phyloP scores from a whole-genome alignment of 1,284 basidiomycete species.

The Trametes hirsuta region DNA sequence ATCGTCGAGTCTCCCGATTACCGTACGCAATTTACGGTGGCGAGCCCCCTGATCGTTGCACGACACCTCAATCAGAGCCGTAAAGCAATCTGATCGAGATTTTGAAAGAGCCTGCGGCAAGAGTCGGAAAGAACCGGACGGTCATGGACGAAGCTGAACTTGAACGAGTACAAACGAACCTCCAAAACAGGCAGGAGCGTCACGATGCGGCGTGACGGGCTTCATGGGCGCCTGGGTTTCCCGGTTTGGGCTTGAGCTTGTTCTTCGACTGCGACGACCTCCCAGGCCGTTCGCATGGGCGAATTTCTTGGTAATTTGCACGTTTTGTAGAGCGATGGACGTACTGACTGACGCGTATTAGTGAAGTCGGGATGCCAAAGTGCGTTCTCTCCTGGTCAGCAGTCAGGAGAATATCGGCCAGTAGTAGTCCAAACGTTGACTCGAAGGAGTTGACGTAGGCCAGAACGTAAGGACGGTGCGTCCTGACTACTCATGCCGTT shows the following conservation, averaged over 20 bases:
- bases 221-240: not conserved
- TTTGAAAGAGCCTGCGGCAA: not conserved
- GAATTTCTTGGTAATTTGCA: no score
- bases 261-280: not conserved
- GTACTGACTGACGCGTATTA: no score
- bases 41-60: not conserved
- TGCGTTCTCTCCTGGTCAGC: no score
- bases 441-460: no score
- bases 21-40: not conserved
- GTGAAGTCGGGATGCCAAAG: no score
- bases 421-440: no score
- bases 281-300: no score
- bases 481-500: no score
- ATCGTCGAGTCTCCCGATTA: not conserved
- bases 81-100: not conserved
- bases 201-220: constrained; percentile 7
- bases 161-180: constrained; percentile 2
- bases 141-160: not conserved
- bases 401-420: no score
- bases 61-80: not conserved
- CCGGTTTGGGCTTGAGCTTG: constrained; percentile 2
- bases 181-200: constrained; percentile 6
- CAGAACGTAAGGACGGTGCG: no score
- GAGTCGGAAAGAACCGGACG: not conserved
- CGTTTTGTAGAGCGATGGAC: no score